Evolutionary conservation across 2,329 filamentous ascomycete genomes (phyloP).

Genomic region (Fusarium incarnatum): DNA sequence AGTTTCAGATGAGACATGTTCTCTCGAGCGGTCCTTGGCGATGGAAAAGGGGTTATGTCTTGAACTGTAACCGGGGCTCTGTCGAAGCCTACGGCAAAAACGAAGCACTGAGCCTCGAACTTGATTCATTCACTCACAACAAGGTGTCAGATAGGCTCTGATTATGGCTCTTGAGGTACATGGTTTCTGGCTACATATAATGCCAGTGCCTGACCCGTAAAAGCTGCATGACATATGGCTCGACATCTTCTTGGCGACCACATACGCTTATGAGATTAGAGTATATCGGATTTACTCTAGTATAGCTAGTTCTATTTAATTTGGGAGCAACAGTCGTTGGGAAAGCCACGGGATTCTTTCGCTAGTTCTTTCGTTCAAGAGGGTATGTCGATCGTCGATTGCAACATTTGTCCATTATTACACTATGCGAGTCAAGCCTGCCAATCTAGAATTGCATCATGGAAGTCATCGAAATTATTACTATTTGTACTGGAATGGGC

Average conservation of each 20-base stretch:
- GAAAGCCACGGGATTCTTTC: neutral
- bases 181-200: neutral
- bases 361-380: neutral
- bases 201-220: neutral
- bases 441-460: neutral
- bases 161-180: neutral
- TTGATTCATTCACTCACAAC: neutral
- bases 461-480: neutral
- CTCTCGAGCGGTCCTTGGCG: conserved; percentile 14
- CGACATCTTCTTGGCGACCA: neutral
- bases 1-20: conserved; percentile 13
- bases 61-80: neutral
- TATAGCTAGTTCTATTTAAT: neutral
- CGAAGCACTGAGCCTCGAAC: conserved; percentile 4
- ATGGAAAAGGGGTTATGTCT: conserved; percentile 30
- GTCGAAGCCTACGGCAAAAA: conserved; percentile 3
- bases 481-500: conserved; percentile 31
- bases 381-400: neutral
- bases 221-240: neutral
- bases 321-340: neutral
- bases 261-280: neutral
- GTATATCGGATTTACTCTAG: neutral
- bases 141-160: neutral
- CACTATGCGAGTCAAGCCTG: neutral
- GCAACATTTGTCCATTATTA: neutral